Conservation (phyloP, 2,329 filamentous ascomycete genomes). For the Colletotrichum filicis region DNA sequence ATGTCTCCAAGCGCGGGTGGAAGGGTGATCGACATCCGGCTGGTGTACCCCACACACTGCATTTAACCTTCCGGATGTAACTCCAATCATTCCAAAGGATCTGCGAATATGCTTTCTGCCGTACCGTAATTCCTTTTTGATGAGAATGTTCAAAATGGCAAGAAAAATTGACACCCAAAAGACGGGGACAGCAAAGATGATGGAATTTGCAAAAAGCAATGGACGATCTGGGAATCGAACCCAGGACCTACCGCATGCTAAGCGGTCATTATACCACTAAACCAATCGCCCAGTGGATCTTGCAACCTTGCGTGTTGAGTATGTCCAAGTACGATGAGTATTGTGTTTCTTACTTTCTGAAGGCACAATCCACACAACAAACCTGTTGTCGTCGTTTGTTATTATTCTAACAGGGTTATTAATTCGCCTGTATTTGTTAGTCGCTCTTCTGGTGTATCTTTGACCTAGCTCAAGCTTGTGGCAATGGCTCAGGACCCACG, state of each 20-base stretch:
- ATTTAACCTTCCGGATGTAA: neutral
- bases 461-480: neutral
- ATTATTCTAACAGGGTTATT: neutral
- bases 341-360: rapidly evolving
- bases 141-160: too few species aligned
- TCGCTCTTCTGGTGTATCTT: neutral
- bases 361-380: too few species aligned
- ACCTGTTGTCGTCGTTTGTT: too few species aligned
- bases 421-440: neutral
- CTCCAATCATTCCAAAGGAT: neutral
- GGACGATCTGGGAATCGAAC: slow-evolving; percentile 18
- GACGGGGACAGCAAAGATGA: neutral
- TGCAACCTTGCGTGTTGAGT: rapidly evolving
- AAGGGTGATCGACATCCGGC: neutral
- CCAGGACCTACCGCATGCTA: slow-evolving; percentile 20
- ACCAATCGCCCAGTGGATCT: neutral
- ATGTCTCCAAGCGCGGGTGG: neutral
- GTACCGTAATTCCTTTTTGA: neutral
- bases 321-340: rapidly evolving
- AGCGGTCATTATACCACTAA: slow-evolving; percentile 21
- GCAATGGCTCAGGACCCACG: neutral
- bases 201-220: neutral
- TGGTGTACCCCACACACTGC: neutral
- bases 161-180: too few species aligned
- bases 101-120: neutral